A percentile compares a stretch with the other conserved stretches of the same genome.
Evolutionary conservation across 2,329 filamentous ascomycete species (phyloP).

Genomic region (Ceratocystis diversiconidia): DNA sequence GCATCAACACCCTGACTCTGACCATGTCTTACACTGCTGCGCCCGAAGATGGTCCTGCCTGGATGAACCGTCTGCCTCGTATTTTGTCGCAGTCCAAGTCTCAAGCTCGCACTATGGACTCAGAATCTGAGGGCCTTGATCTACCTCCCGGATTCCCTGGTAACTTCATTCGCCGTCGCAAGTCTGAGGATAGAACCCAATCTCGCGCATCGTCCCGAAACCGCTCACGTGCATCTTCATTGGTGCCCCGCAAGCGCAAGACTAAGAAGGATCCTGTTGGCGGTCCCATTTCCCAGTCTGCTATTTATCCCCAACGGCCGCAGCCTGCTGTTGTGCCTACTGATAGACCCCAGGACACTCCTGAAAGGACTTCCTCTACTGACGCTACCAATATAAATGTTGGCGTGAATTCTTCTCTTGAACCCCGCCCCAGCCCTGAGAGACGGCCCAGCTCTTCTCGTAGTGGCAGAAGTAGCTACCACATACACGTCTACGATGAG

Average conservation of each 20-base stretch:
- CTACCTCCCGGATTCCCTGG: conserved; percentile 57
- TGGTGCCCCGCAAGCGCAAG: conserved; percentile 46
- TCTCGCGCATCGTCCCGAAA: conserved; percentile 16
- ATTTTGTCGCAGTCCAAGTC: conserved; percentile 58
- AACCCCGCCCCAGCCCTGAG: background rate
- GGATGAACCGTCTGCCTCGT: conserved; percentile 85
- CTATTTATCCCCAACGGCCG: conserved; percentile 53
- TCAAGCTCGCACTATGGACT: conserved; percentile 73
- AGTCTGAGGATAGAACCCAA: conserved; percentile 12
- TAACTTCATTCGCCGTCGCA: conserved; percentile 60
- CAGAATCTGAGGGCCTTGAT: conserved; percentile 46
- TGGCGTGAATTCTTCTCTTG: background rate
- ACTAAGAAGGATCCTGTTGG: conserved; percentile 55
- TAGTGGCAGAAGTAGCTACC: conserved; percentile 18
- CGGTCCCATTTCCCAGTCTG: conserved; percentile 78
- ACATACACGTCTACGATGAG: conserved; percentile 64
- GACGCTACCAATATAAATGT: conserved; percentile 9
- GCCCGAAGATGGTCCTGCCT: conserved; percentile 74
- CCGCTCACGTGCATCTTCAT: conserved; percentile 20
- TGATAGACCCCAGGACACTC: background rate
- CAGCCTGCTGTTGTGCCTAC: conserved; percentile 2
- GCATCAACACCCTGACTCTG: conserved; percentile 88
- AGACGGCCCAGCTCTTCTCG: conserved; percentile 21
- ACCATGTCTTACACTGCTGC: conserved; percentile 93
- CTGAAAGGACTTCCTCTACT: conserved; percentile 7